phyloP scores from a whole-genome alignment of 108 stramenopile genomes.

The Skeletonema tropicum region DNA sequence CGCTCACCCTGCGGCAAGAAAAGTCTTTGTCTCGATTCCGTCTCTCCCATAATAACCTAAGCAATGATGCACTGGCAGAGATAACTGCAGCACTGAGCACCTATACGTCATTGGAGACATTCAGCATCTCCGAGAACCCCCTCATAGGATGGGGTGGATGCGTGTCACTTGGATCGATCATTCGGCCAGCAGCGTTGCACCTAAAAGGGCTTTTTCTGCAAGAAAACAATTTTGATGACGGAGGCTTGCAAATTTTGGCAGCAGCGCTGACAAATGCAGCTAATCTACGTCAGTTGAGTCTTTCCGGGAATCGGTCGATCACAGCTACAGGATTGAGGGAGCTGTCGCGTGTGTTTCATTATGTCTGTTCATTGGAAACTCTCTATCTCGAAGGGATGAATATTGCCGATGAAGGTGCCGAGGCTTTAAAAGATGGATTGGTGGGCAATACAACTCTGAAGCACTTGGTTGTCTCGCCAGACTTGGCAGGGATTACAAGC shows the following conservation, averaged over 20 bases:
- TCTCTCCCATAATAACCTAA: not conserved
- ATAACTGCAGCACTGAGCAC: not conserved
- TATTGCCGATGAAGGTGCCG: constrained; percentile 11
- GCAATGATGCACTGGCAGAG: not conserved
- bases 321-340: not conserved
- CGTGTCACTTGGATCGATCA: not conserved
- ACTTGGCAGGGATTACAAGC: not conserved
- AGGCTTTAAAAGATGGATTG: constrained; percentile 10
- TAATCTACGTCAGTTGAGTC: not conserved
- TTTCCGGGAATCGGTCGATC: not conserved
- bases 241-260: not conserved
- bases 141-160: not conserved
- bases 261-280: not conserved
- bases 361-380: not conserved
- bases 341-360: not conserved
- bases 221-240: not conserved
- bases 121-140: not conserved
- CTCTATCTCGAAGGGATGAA: constrained; percentile 6
- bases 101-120: not conserved
- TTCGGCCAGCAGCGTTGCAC: not conserved
- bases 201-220: not conserved
- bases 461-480: not conserved
- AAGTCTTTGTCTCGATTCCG: not conserved
- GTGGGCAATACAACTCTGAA: not conserved
- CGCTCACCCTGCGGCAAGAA: not conserved